Evolutionary conservation across 108 stramenopile species (phyloP).

Genomic region (Conticribra weissflogii): DNA sequence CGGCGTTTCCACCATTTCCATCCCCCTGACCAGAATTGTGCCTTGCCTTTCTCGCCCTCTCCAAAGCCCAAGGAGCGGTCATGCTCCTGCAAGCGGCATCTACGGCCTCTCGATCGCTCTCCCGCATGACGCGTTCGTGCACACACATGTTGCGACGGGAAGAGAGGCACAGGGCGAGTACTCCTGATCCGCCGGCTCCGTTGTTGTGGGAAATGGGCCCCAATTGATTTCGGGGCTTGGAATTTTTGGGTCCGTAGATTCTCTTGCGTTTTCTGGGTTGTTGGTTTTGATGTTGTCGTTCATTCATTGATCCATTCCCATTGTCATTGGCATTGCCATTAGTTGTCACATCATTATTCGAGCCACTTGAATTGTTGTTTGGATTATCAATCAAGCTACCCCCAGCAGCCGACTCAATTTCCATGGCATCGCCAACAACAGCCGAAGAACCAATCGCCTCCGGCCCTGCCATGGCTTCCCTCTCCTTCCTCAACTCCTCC

Average conservation of each 20-base stretch:
- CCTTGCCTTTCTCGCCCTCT: constrained; percentile 59
- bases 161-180: constrained; percentile 94
- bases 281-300: constrained; percentile 34
- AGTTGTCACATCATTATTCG: too few relatives aligned
- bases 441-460: constrained; percentile 4
- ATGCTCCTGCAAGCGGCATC: constrained; percentile 96
- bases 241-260: neutral
- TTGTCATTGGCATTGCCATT: constrained; percentile 4
- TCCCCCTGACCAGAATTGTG: neutral
- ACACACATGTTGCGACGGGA: constrained; percentile 99
- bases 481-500: constrained; percentile 66
- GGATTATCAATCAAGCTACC: too few relatives aligned
- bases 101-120: constrained; percentile 96
- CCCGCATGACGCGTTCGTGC: constrained; percentile 92
- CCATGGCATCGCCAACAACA: neutral
- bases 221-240: constrained; percentile 45
- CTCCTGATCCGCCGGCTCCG: constrained; percentile 82
- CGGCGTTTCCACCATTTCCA: neutral
- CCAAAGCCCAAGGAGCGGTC: constrained; percentile 98
- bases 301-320: constrained; percentile 33
- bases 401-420: neutral
- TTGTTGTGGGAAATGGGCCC: constrained; percentile 64
- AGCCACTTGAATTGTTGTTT: too few relatives aligned
- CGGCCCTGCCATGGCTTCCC: constrained; percentile 22
- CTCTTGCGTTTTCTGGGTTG: constrained; percentile 11